phyloP scores from a whole-genome alignment of 1,284 basidiomycete species.

The Microbotryum violaceum region DNA sequence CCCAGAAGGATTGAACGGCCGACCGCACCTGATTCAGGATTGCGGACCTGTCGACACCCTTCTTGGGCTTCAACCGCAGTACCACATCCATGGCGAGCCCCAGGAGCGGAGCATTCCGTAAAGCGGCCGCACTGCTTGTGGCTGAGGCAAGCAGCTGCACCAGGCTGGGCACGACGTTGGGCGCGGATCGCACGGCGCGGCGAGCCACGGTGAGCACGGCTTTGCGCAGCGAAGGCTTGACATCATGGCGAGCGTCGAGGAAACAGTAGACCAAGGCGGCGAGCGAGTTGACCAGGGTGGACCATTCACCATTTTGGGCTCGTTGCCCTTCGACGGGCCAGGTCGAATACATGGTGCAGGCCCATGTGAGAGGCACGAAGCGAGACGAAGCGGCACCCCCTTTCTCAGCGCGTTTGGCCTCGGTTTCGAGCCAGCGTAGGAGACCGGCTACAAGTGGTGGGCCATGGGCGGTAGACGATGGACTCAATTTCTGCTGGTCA shows the following conservation, averaged over 20 bases:
- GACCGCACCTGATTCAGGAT: too few relatives aligned
- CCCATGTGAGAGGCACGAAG: constrained; percentile 67
- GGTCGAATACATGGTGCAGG: constrained; percentile 53
- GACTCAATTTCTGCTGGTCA: constrained; percentile 24
- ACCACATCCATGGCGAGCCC: constrained; percentile 36
- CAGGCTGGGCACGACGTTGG: constrained; percentile 10
- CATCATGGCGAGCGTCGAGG: constrained; percentile 47
- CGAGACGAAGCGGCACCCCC: constrained; percentile 44
- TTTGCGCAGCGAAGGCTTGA: constrained; percentile 56
- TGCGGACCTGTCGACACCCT: constrained; percentile 9
- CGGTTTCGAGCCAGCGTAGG: constrained; percentile 64
- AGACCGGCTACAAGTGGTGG: constrained; percentile 45
- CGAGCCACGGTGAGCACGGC: constrained; percentile 55
- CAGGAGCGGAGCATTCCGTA: constrained; percentile 26
- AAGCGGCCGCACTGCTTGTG: constrained; percentile 23
- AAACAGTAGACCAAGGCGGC: constrained; percentile 56
- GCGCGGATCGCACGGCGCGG: constrained; percentile 50
- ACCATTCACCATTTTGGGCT: constrained; percentile 40
- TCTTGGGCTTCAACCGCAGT: constrained; percentile 33
- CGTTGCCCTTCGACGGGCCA: constrained; percentile 40
- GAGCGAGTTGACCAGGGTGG: constrained; percentile 49
- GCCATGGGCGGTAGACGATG: not conserved
- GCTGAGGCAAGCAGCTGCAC: constrained; percentile 14
- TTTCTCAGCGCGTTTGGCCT: constrained; percentile 47
- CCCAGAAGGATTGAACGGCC: too few relatives aligned